phyloP scores from a whole-genome alignment of 257 asterid genomes.

The Salvia hispanica region DNA sequence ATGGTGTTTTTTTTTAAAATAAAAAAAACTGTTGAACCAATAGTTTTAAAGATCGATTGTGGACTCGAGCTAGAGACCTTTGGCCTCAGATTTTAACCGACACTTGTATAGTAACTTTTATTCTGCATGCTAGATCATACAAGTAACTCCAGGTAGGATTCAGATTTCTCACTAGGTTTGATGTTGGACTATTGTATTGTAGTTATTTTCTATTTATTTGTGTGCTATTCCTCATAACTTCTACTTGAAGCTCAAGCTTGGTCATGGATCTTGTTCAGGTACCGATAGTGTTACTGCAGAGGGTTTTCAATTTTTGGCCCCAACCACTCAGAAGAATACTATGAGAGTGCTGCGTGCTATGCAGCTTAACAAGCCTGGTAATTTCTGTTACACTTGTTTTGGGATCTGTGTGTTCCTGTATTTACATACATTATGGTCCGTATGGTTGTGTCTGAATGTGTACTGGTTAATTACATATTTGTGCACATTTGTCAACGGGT shows the following conservation, averaged over 20 bases:
- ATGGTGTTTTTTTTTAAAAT: too few relatives aligned
- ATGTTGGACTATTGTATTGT: too few relatives aligned
- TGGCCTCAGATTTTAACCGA: too few relatives aligned
- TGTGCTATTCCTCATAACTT: neutral
- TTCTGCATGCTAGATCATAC: too few relatives aligned
- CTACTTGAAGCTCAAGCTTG: conserved; percentile 10
- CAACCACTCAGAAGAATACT: conserved; percentile 85
- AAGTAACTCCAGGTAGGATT: too few relatives aligned
- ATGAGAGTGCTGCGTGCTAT: conserved; percentile 93
- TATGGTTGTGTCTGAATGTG: neutral
- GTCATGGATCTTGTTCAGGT: conserved; percentile 51
- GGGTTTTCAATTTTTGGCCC: conserved; percentile 81
- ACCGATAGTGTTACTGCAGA: conserved; percentile 39
- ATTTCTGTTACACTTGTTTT: conserved; percentile 4
- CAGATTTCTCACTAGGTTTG: too few relatives aligned
- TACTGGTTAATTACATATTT: conserved; percentile 1
- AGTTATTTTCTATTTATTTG: too few relatives aligned
- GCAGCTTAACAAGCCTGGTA: conserved; percentile 98
- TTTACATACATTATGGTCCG: neutral
- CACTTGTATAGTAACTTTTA: too few relatives aligned
- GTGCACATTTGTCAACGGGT: neutral
- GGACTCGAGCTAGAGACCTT: too few relatives aligned
- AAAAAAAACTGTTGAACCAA: too few relatives aligned
- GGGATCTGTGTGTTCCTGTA: neutral
- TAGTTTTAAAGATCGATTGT: too few relatives aligned